Conservation (phyloP, 371 early-diverging fungal genomes). For the Circinella umbellata region DNA sequence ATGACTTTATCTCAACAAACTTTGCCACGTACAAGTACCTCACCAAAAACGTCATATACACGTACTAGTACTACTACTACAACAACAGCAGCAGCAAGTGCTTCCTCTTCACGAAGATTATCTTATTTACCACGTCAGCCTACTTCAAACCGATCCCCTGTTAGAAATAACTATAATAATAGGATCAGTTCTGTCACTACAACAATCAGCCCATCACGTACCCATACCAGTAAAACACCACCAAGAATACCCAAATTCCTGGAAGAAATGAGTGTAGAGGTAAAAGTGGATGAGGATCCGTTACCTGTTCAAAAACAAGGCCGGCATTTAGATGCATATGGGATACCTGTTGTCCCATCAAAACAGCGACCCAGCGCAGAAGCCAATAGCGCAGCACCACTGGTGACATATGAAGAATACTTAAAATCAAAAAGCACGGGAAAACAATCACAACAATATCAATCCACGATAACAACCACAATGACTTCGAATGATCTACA, state of each 20-base stretch:
- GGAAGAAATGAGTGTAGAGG: conserved; percentile 20
- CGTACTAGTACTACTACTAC: background rate
- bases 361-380: conserved; percentile 20
- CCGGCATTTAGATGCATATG: conserved; percentile 25
- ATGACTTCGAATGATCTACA: conserved; percentile 44
- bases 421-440: conserved; percentile 5
- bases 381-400: background rate
- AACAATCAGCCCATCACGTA: background rate
- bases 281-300: conserved; percentile 8
- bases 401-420: conserved; percentile 25
- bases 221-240: conserved; percentile 13
- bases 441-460: background rate
- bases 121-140: conserved; percentile 11
- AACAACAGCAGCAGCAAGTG: too few relatives aligned
- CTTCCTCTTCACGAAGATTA: background rate
- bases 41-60: conserved; percentile 10
- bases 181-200: background rate
- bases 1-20: conserved; percentile 30
- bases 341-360: conserved; percentile 20
- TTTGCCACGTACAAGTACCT: conserved; percentile 13
- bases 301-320: conserved; percentile 18
- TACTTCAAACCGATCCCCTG: background rate
- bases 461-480: conserved; percentile 1
- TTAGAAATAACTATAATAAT: background rate
- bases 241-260: conserved; percentile 21